These are phyloP conservation scores for Hericium erinaceus DNA, from an alignment of 768 basidiomycete genomes.

Conservation along the genomic window DNA sequence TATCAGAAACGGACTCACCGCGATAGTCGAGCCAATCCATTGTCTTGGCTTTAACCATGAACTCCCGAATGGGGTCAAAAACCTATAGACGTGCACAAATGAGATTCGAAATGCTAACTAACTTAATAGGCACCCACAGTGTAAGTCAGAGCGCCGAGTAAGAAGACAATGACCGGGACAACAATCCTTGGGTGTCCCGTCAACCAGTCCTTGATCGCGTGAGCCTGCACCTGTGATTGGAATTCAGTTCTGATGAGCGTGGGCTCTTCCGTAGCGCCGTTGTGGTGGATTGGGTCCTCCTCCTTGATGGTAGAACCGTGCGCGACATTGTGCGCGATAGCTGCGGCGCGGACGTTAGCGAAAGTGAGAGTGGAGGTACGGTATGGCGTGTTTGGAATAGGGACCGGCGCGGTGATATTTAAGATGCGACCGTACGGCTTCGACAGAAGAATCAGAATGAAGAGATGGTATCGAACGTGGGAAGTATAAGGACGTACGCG, in stretches of 20 bases:
- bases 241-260: conserved; percentile 49
- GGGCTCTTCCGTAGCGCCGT: neutral
- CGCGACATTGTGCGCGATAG: conserved; percentile 74
- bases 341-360: conserved; percentile 53
- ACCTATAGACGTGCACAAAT: conserved; percentile 39
- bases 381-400: conserved; percentile 55
- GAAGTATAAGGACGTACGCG: conserved; percentile 39
- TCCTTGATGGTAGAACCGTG: conserved; percentile 41
- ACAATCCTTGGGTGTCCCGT: conserved; percentile 80
- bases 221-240: conserved; percentile 54
- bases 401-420: conserved; percentile 50
- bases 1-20: conserved; percentile 28
- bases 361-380: conserved; percentile 62
- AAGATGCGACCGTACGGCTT: conserved; percentile 79
- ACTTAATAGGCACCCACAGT: conserved; percentile 40
- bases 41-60: conserved; percentile 77
- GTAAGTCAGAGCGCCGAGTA: conserved; percentile 86
- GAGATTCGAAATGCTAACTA: neutral
- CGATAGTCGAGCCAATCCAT: conserved; percentile 77
- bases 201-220: conserved; percentile 70
- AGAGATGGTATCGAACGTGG: neutral
- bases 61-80: conserved; percentile 83
- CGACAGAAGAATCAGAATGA: neutral
- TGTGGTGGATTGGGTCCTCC: conserved; percentile 7
- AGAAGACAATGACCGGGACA: conserved; percentile 71